A percentile compares a stretch with the other conserved stretches of the same genome.
These are phyloP conservation scores for Misopates orontium DNA, from an alignment of 257 asterid genomes.

Conservation along the genomic window DNA sequence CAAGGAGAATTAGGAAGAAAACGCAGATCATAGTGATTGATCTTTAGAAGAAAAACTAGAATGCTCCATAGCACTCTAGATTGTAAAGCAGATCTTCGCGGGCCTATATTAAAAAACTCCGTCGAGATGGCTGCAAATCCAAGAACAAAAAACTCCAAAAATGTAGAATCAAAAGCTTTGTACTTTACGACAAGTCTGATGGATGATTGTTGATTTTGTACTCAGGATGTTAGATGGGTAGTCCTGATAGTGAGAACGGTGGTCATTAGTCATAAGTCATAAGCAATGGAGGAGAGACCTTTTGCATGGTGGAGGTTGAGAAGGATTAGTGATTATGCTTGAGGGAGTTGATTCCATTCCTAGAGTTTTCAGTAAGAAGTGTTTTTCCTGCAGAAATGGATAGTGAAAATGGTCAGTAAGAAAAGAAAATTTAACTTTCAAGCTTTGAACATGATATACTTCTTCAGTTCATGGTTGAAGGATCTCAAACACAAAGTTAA, in stretches of 20 bases:
- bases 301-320: slow-evolving; percentile 92
- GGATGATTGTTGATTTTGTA: slow-evolving; percentile 36
- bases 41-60: slow-evolving; percentile 50
- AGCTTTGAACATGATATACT: too few relatives aligned
- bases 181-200: slow-evolving; percentile 35
- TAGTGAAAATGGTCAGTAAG: slow-evolving; percentile 3
- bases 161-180: slow-evolving; percentile 39
- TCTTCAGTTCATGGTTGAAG: too few relatives aligned
- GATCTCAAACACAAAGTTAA: slow-evolving; percentile 6
- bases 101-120: slow-evolving; percentile 73
- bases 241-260: slow-evolving; percentile 31
- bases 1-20: slow-evolving; percentile 48
- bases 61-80: slow-evolving; percentile 73
- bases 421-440: not conserved
- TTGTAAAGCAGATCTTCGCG: slow-evolving; percentile 65
- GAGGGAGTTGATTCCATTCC: slow-evolving; percentile 74
- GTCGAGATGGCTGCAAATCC: slow-evolving; percentile 69
- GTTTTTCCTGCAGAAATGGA: slow-evolving; percentile 82
- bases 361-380: slow-evolving; percentile 83
- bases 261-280: too few relatives aligned
- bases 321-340: slow-evolving; percentile 47
- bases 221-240: slow-evolving; percentile 29
- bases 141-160: slow-evolving; percentile 45
- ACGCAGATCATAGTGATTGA: slow-evolving; percentile 58
- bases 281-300: slow-evolving; percentile 95